A percentile compares a stretch with the other conserved stretches of the same genome.
These are phyloP conservation scores for Auricularia auricula-judae DNA, from an alignment of 768 basidiomycete species.

Conservation along the genomic window DNA sequence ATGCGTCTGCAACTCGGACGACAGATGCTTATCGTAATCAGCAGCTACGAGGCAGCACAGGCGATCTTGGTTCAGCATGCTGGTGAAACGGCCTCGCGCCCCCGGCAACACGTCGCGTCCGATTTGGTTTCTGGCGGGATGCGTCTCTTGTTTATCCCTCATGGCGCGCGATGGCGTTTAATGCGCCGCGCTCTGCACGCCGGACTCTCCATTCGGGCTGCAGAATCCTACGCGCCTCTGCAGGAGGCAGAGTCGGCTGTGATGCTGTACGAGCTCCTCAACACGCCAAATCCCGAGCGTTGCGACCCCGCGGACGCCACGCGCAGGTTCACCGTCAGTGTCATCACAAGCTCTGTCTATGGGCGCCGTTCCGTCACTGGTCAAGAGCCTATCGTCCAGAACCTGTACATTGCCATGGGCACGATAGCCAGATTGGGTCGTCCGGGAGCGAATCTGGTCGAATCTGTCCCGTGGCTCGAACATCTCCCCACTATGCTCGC, in stretches of 20 bases:
- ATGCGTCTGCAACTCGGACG: neutral
- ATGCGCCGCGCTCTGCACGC: slow-evolving; percentile 41
- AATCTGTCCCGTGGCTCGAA: slow-evolving; percentile 18
- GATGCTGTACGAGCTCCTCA: slow-evolving; percentile 17
- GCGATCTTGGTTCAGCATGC: neutral
- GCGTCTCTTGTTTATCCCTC: neutral
- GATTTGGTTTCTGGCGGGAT: neutral
- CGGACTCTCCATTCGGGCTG: slow-evolving; percentile 43
- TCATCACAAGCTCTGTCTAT: neutral
- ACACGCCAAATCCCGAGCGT: neutral
- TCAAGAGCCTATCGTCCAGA: neutral
- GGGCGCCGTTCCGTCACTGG: neutral
- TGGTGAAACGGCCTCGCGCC: neutral
- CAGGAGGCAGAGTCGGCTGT: slow-evolving; percentile 29
- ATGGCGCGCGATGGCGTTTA: neutral
- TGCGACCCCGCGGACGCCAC: neutral
- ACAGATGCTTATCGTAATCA: neutral
- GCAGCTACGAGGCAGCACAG: neutral
- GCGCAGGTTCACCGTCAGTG: neutral
- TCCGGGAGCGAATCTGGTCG: slow-evolving; percentile 25
- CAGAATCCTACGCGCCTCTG: slow-evolving; percentile 37
- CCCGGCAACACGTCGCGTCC: neutral
- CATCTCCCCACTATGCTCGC: slow-evolving; percentile 37
- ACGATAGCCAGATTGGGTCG: slow-evolving; percentile 4
- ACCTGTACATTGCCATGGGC: neutral